phyloP scores from a whole-genome alignment of 164 flowering plant species.

The Dillenia turbinata region DNA sequence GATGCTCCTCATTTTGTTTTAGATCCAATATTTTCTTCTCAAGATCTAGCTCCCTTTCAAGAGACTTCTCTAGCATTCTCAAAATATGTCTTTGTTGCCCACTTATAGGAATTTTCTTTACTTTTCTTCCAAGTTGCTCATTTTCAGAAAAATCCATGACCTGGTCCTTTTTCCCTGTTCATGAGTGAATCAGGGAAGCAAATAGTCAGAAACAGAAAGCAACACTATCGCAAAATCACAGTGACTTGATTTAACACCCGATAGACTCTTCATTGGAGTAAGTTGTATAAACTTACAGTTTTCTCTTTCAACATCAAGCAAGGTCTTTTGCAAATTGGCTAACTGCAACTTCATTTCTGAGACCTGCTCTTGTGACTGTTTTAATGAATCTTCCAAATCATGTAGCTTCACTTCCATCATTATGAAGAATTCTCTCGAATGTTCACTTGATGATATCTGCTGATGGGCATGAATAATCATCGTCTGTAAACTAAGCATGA shows the following conservation, averaged over 20 bases:
- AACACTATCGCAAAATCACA: too few species aligned
- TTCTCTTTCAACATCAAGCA: constrained; percentile 23
- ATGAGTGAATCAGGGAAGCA: constrained; percentile 7
- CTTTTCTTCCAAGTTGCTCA: constrained; percentile 17
- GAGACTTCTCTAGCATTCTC: constrained; percentile 88
- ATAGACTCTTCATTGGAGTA: neutral
- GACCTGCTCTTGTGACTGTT: constrained; percentile 53
- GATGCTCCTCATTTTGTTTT: constrained; percentile 50
- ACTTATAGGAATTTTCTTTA: constrained; percentile 51
- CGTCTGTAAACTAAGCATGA: constrained; percentile 37
- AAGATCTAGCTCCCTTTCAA: constrained; percentile 79
- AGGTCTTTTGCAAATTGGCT: constrained; percentile 40
- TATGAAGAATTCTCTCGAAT: constrained; percentile 2
- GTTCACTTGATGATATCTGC: constrained; percentile 32
- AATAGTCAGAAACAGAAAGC: constrained; percentile 6
- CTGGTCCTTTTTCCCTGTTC: constrained; percentile 39
- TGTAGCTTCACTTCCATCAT: constrained; percentile 48
- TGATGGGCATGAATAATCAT: constrained; percentile 40
- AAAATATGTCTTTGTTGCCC: constrained; percentile 67
- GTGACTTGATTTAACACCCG: too few species aligned
- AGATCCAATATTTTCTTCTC: constrained; percentile 65
- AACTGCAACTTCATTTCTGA: constrained; percentile 57
- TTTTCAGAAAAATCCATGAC: constrained; percentile 22
- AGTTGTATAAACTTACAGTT: constrained; percentile 32
- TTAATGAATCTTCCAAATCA: constrained; percentile 61